Evolutionary conservation across 2,329 filamentous ascomycete species (phyloP).

Genomic region (Talaromyces sp.): DNA sequence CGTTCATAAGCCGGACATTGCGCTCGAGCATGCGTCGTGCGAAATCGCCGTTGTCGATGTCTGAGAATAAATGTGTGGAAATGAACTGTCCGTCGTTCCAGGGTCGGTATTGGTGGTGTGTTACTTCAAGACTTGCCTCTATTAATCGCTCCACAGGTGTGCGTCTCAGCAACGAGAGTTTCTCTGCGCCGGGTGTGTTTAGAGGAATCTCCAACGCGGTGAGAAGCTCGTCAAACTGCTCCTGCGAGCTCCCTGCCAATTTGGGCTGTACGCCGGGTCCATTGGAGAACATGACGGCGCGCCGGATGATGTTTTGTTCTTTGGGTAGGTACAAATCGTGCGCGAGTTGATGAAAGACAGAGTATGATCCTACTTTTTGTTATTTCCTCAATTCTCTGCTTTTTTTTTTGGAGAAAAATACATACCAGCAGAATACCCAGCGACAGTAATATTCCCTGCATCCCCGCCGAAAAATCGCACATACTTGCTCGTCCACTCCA

Average conservation of each 20-base stretch:
- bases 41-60: slow-evolving; percentile 46
- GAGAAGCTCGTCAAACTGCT: slow-evolving; percentile 49
- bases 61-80: slow-evolving; percentile 34
- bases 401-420: no score
- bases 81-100: slow-evolving; percentile 47
- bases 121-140: slow-evolving; percentile 36
- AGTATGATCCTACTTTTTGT: slow-evolving; percentile 42
- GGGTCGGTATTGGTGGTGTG: slow-evolving; percentile 50
- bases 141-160: slow-evolving; percentile 36
- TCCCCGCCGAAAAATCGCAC: slow-evolving; percentile 49
- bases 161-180: slow-evolving; percentile 41
- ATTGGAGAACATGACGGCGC: slow-evolving; percentile 51
- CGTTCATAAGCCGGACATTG: slow-evolving; percentile 46
- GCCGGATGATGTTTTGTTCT: slow-evolving; percentile 43
- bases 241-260: slow-evolving; percentile 39
- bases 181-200: slow-evolving; percentile 34
- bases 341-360: slow-evolving; percentile 51
- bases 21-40: slow-evolving; percentile 39
- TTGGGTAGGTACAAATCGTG: slow-evolving; percentile 49
- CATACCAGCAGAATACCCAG: slow-evolving; percentile 50
- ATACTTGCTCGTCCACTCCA: slow-evolving; percentile 52
- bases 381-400: no score
- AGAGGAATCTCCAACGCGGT: slow-evolving; percentile 38
- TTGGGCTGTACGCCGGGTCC: slow-evolving; percentile 50
- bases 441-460: slow-evolving; percentile 46